Percentiles rank a stretch among this genome's conserved stretches.
These are phyloP conservation scores for Colletotrichum sublineola DNA, from an alignment of 2,329 filamentous ascomycete genomes.

Conservation along the genomic window DNA sequence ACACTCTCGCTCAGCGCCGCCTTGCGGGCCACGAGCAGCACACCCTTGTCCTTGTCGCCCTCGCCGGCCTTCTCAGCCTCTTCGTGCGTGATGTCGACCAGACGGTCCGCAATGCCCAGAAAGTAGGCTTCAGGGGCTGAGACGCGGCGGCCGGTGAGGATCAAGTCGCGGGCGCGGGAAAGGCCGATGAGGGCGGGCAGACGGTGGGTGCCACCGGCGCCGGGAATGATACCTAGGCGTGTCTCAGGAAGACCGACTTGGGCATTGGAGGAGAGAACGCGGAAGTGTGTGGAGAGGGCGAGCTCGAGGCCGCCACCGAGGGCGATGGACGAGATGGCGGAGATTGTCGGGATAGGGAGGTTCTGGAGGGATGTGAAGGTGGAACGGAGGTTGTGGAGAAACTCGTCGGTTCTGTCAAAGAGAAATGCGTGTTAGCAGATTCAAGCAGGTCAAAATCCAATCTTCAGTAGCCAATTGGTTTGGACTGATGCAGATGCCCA, in stretches of 20 bases:
- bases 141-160: constrained; percentile 91
- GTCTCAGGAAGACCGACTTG: constrained; percentile 90
- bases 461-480: background rate
- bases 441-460: too few relatives aligned
- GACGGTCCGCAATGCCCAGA: constrained; percentile 87
- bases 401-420: constrained; percentile 76
- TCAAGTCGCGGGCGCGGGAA: constrained; percentile 86
- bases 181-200: constrained; percentile 86
- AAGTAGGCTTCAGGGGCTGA: constrained; percentile 89
- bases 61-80: constrained; percentile 53
- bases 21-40: constrained; percentile 72
- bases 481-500: background rate
- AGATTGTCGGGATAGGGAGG: constrained; percentile 90
- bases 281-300: constrained; percentile 88
- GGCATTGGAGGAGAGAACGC: constrained; percentile 85
- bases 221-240: constrained; percentile 91
- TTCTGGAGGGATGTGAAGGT: constrained; percentile 80
- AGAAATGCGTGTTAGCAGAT: constrained; percentile 17
- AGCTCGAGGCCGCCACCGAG: constrained; percentile 95
- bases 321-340: constrained; percentile 86
- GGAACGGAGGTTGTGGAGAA: constrained; percentile 80
- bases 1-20: constrained; percentile 82
- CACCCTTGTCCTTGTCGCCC: constrained; percentile 50
- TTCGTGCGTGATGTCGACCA: constrained; percentile 79
- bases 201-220: constrained; percentile 91